Conservation (phyloP, 116 monocot genomes). For the Cymodocea nodosa region DNA sequence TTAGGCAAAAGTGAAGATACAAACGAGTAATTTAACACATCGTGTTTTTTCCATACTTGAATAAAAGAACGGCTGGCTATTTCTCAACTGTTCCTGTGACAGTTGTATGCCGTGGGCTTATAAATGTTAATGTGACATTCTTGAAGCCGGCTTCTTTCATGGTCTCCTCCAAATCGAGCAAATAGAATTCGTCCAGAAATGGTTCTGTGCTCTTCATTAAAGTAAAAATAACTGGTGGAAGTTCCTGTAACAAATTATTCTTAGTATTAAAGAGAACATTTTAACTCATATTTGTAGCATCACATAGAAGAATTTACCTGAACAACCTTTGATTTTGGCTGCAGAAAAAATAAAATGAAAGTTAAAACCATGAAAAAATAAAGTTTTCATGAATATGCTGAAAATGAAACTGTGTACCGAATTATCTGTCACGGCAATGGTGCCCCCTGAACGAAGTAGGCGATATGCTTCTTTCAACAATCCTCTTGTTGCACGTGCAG, state of each 20-base stretch:
- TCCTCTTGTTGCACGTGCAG: conserved; percentile 44
- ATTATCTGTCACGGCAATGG: conserved; percentile 64
- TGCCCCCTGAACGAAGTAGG: conserved; percentile 68
- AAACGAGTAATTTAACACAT: neutral
- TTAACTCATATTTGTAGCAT: neutral
- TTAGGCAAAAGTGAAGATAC: no score
- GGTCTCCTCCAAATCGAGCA: conserved; percentile 40
- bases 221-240: conserved; percentile 53
- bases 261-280: neutral
- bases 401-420: conserved; percentile 28
- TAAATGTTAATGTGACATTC: conserved; percentile 25
- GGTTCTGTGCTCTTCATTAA: conserved; percentile 62
- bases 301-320: conserved; percentile 29
- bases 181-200: conserved; percentile 64
- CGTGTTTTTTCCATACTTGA: neutral
- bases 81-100: conserved; percentile 40
- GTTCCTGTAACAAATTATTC: conserved; percentile 19
- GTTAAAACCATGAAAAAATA: neutral
- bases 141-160: conserved; percentile 50
- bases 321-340: conserved; percentile 77
- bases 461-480: conserved; percentile 60
- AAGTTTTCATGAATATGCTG: neutral
- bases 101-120: conserved; percentile 56
- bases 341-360: conserved; percentile 7
- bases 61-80: neutral